phyloP scores from a whole-genome alignment of 2,329 filamentous ascomycete genomes.

The Metarhizium sp. region DNA sequence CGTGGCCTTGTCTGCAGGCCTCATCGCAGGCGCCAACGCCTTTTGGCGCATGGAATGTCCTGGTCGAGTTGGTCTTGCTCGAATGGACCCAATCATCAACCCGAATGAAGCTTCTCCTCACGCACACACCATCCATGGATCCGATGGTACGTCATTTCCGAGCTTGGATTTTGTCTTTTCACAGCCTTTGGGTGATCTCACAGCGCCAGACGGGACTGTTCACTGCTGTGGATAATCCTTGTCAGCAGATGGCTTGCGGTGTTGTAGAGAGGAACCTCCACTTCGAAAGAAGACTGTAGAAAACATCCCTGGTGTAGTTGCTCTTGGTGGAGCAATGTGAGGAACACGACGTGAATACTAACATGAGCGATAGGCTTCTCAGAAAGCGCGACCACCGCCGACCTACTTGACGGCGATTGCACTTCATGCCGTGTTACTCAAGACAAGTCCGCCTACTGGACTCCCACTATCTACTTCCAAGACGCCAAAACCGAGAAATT shows the following conservation, averaged over 20 bases:
- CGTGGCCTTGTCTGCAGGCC: constrained; percentile 21
- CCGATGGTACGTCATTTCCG: constrained; percentile 50
- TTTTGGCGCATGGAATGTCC: constrained; percentile 91
- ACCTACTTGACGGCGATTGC: constrained; percentile 55
- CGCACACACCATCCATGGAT: constrained; percentile 67
- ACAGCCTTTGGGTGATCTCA: too few relatives aligned
- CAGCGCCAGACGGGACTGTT: background rate
- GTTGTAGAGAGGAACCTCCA: background rate
- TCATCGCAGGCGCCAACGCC: constrained; percentile 40
- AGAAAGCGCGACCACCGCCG: constrained; percentile 42
- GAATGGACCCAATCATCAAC: constrained; percentile 69
- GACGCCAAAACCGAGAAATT: constrained; percentile 53
- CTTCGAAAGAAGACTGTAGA: too few relatives aligned
- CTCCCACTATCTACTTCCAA: constrained; percentile 69
- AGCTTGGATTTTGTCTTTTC: background rate
- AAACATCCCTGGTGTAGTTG: too few relatives aligned
- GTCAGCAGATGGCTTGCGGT: background rate
- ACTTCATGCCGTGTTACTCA: constrained; percentile 72
- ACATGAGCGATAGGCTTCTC: constrained; percentile 47
- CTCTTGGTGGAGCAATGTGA: background rate
- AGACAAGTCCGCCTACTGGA: constrained; percentile 87
- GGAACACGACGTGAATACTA: background rate
- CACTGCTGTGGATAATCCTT: background rate
- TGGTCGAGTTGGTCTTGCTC: constrained; percentile 56
- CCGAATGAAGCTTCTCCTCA: constrained; percentile 52